These are phyloP conservation scores for Rhizomucor pusillus DNA, from an alignment of 371 early-diverging fungal species.

Conservation along the genomic window DNA sequence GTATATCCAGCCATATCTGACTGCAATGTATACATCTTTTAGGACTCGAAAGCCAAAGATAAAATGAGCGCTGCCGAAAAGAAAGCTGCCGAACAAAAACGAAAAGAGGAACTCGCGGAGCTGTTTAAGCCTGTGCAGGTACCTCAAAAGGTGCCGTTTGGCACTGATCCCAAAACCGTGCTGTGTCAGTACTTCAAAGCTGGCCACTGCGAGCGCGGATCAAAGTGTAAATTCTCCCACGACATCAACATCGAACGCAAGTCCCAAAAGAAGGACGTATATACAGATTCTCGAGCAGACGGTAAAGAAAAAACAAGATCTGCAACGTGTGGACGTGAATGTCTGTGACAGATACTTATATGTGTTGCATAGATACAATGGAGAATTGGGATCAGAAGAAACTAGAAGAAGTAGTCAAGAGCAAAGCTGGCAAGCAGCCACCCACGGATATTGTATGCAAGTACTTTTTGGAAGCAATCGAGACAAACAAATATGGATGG, in stretches of 20 bases:
- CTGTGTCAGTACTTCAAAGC: conserved; percentile 93
- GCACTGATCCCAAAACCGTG: conserved; percentile 98
- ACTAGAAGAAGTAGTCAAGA: conserved; percentile 84
- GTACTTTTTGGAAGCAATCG: conserved; percentile 98
- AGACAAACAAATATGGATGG: conserved; percentile 95
- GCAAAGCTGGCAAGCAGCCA: conserved; percentile 85
- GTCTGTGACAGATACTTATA: not conserved
- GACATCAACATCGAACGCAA: conserved; percentile 90
- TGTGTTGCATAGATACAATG: conserved; percentile 76
- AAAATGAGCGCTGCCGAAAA: conserved; percentile 29
- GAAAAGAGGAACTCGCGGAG: conserved; percentile 64
- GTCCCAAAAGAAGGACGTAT: conserved; percentile 86
- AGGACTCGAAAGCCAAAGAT: conserved; percentile 8
- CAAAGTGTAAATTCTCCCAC: conserved; percentile 98
- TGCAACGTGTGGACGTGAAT: too few species aligned
- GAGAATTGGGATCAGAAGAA: conserved; percentile 94
- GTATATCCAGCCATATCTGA: too few species aligned
- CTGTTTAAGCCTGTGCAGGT: conserved; percentile 88
- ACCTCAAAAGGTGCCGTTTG: conserved; percentile 97
- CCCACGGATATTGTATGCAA: conserved; percentile 99
- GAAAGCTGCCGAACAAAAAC: conserved; percentile 42
- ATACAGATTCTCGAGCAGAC: conserved; percentile 76
- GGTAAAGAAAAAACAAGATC: conserved; percentile 5
- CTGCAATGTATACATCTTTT: not conserved
- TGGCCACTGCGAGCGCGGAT: conserved; percentile 92